A percentile compares a stretch with the other conserved stretches of the same genome.
These are phyloP conservation scores for Kazachstania bromeliacearum DNA, from an alignment of 805 yeast genomes.

Conservation along the genomic window DNA sequence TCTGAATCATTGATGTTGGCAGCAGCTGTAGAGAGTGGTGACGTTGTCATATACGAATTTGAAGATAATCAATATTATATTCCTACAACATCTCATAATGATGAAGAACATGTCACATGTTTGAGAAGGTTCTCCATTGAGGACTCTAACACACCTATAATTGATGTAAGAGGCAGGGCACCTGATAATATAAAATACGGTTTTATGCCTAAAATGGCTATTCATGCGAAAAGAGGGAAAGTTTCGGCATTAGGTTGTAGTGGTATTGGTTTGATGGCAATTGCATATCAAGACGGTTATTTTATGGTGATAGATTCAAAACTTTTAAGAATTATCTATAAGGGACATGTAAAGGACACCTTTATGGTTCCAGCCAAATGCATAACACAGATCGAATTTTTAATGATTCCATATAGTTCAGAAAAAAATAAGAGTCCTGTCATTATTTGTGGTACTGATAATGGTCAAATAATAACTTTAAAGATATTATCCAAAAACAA, in stretches of 20 bases:
- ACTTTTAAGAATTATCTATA: constrained; percentile 58
- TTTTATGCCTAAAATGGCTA: constrained; percentile 45
- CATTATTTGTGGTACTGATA: constrained; percentile 64
- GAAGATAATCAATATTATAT: constrained; percentile 42
- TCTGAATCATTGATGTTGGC: constrained; percentile 66
- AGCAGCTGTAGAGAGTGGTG: constrained; percentile 58
- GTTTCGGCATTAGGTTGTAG: constrained; percentile 60
- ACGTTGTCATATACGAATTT: constrained; percentile 64
- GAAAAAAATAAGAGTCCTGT: constrained; percentile 64
- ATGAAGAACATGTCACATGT: constrained; percentile 12
- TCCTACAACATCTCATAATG: constrained; percentile 17
- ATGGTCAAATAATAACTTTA: constrained; percentile 62
- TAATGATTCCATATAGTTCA: constrained; percentile 56
- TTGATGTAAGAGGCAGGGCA: constrained; percentile 47
- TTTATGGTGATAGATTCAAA: constrained; percentile 68
- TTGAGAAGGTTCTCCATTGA: constrained; percentile 21
- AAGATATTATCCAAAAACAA: constrained; percentile 52
- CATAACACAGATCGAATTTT: constrained; percentile 60
- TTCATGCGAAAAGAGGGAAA: constrained; percentile 38
- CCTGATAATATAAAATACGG: constrained; percentile 46
- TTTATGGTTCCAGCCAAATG: constrained; percentile 18
- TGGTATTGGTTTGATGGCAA: constrained; percentile 72
- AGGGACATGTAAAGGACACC: constrained; percentile 25
- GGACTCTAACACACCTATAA: constrained; percentile 16
- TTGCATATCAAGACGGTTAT: constrained; percentile 67